Percentiles rank a stretch among this genome's conserved stretches.
phyloP scores from a whole-genome alignment of 1,284 basidiomycete genomes.

The Wallemia ichthyophaga region DNA sequence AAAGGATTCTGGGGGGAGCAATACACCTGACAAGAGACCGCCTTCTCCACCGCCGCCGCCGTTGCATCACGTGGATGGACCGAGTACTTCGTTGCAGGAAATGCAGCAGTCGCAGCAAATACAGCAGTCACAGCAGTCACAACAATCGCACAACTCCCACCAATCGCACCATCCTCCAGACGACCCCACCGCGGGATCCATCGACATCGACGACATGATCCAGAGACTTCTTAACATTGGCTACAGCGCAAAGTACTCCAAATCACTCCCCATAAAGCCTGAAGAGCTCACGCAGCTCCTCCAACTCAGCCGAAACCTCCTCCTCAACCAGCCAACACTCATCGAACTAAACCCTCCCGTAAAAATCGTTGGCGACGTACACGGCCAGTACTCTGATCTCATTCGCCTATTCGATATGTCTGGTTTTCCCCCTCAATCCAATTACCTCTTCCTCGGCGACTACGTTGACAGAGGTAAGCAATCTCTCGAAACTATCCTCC shows the following conservation, averaged over 20 bases:
- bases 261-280: conserved; percentile 86
- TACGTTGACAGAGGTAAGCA: conserved; percentile 98
- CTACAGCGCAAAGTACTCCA: conserved; percentile 91
- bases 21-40: not conserved
- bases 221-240: conserved; percentile 82
- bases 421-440: conserved; percentile 85
- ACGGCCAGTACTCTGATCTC: conserved; percentile 94
- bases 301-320: conserved; percentile 84
- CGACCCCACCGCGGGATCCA: conserved; percentile 16
- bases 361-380: conserved; percentile 97
- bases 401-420: conserved; percentile 98
- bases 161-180: not conserved
- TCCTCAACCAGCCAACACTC: conserved; percentile 83
- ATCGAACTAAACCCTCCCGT: conserved; percentile 94
- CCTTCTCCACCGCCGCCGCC: not conserved
- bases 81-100: no score
- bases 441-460: conserved; percentile 95
- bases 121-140: not conserved
- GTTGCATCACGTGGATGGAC: no score
- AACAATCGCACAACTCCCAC: not conserved
- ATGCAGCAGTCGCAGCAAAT: not conserved
- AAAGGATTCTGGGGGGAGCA: no score
- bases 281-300: conserved; percentile 85
- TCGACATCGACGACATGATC: conserved; percentile 98
- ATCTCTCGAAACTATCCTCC: conserved; percentile 84